Evolutionary conservation across 257 asterid species (phyloP).

Genomic region (Scutellaria baicalensis): DNA sequence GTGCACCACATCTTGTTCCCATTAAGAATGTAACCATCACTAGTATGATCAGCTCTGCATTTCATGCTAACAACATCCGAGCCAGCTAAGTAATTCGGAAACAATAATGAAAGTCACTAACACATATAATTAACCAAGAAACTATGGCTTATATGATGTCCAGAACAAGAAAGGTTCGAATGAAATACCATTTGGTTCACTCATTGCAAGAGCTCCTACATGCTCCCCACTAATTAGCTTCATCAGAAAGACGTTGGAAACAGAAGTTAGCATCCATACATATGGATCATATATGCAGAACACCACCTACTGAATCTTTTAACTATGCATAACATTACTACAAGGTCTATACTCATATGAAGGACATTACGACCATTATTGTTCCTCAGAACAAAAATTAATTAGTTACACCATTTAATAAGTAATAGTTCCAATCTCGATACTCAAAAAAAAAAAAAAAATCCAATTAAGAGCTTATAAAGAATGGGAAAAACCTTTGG

Average conservation of each 20-base stretch:
- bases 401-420: background rate
- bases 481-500: constrained; percentile 65
- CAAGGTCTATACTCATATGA: background rate
- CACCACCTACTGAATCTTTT: background rate
- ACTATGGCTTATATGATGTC: background rate
- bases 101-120: constrained; percentile 6
- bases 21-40: constrained; percentile 85
- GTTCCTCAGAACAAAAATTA: background rate
- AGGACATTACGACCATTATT: background rate
- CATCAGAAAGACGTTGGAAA: constrained; percentile 29
- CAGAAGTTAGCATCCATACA: constrained; percentile 12
- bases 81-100: constrained; percentile 59
- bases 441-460: background rate
- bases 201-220: constrained; percentile 99
- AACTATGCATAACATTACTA: background rate
- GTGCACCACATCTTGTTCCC: constrained; percentile 99
- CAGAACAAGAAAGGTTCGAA: constrained; percentile 11
- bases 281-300: background rate
- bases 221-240: constrained; percentile 94
- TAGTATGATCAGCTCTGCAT: constrained; percentile 86
- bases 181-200: constrained; percentile 88
- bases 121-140: background rate
- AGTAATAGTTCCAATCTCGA: background rate
- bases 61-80: constrained; percentile 98
- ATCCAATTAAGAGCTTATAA: background rate